Evolutionary conservation across 495 filamentous ascomycete genomes (phyloP).

Genomic region (Chaetomium cochliodes): DNA sequence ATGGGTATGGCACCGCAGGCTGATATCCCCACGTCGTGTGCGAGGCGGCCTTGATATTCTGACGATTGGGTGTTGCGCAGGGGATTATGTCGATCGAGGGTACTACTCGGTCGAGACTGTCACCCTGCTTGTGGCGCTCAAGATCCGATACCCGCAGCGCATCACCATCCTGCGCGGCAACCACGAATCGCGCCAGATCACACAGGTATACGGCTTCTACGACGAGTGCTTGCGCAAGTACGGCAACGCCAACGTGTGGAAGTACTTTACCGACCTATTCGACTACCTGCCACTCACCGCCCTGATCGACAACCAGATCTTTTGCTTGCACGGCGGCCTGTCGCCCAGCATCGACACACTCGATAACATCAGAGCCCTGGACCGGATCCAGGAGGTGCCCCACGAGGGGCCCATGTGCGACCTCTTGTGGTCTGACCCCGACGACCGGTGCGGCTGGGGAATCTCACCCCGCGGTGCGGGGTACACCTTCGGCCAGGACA

Average conservation of each 20-base stretch:
- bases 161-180: conserved; percentile 97
- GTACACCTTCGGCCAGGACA: conserved; percentile 99
- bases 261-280: conserved; percentile 98
- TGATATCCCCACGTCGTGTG: background rate
- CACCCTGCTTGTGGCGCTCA: conserved; percentile 87
- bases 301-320: conserved; percentile 99
- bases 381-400: conserved; percentile 96
- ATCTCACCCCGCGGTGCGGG: conserved; percentile 96
- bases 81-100: conserved; percentile 94
- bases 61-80: conserved; percentile 43
- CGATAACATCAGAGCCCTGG: conserved; percentile 93
- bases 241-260: conserved; percentile 98
- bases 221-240: conserved; percentile 97
- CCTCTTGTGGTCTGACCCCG: conserved; percentile 94
- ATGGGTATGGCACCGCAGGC: conserved; percentile 64
- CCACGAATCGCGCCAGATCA: conserved; percentile 96
- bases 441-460: conserved; percentile 98
- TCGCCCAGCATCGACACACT: conserved; percentile 97
- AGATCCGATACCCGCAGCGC: conserved; percentile 93
- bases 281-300: conserved; percentile 98
- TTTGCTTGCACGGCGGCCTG: conserved; percentile 96
- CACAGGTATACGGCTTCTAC: conserved; percentile 97
- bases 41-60: conserved; percentile 18
- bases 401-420: conserved; percentile 99
- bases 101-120: conserved; percentile 98